phyloP scores from a whole-genome alignment of 306 rosid genomes.

The Prunus padus region DNA sequence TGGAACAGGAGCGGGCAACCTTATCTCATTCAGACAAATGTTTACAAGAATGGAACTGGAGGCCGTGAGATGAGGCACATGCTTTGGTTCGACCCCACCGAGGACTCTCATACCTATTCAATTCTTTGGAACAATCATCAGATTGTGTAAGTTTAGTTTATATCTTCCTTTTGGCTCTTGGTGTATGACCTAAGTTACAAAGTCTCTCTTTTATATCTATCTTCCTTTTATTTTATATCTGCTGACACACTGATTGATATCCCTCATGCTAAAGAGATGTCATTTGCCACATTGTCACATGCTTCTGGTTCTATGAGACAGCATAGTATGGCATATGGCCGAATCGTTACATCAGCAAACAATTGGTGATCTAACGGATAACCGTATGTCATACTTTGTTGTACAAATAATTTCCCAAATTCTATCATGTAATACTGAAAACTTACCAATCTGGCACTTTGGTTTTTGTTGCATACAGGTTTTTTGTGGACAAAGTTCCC shows the following conservation, averaged over 20 bases:
- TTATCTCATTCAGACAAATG: slow-evolving; percentile 78
- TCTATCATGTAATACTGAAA: background rate
- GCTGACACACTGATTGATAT: too few species aligned
- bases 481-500: slow-evolving; percentile 75
- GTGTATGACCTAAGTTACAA: too few species aligned
- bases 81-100: slow-evolving; percentile 93
- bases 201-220: too few species aligned
- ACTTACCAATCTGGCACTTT: background rate
- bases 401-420: too few species aligned
- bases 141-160: slow-evolving; percentile 53
- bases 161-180: background rate
- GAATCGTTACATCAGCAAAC: too few species aligned
- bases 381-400: too few species aligned
- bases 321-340: too few species aligned
- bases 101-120: slow-evolving; percentile 75
- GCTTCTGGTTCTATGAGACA: background rate
- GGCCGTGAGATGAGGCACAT: slow-evolving; percentile 90
- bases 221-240: background rate
- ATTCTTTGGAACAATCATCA: slow-evolving; percentile 80
- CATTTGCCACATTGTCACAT: slow-evolving; percentile 3
- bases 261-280: slow-evolving; percentile 5
- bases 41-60: slow-evolving; percentile 83
- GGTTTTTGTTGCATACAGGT: slow-evolving; percentile 42
- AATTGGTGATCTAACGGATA: background rate
- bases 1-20: slow-evolving; percentile 88